Evolutionary conservation across 2,329 filamentous ascomycete species (phyloP), one percentile per base, ranked within the genome.

Genomic region (Aschersonia sp.): DNA sequence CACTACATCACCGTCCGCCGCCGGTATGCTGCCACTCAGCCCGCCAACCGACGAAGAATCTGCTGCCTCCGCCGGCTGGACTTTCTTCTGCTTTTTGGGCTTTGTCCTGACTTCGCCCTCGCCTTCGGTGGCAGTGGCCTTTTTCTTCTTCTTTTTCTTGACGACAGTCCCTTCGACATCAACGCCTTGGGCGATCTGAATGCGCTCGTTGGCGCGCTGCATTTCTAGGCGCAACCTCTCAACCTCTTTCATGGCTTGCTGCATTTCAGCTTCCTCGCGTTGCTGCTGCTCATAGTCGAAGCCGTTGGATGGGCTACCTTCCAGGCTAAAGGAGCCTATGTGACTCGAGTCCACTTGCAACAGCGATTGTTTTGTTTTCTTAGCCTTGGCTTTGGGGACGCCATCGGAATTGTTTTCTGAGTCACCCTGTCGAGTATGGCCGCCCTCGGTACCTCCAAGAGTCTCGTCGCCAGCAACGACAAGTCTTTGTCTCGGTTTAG

Each of bases 341-440:
- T 81, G 83, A 53, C 85, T 90, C 37, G 88, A 94, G 64, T 95
- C 88, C 1, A 97, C 84, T 53, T 89, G 79, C 1, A 98, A 74
- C 1, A 95, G 68, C 5, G 73, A 68, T 47, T 77, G 74, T 50
- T 83, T 87, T 53, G 70, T 76, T 31, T 59, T 57, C 41, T 70
- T 72, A 4, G 65, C 54, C 58, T 79, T 84, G 12, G 41, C 30
- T 14, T 45, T 45, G 39, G 66, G 60, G 29, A 65, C 55, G 30
- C 63, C 66, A 50, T 73, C 68, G 4, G 69, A 64, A 54, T 68
- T 71, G 48, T 71, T 73, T 50, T 79, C 76, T 0, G 72, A 76
- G 50, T 79, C 74, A 52, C 76, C 70, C 45, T 69, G 66, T 37
- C 67, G 66, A 10, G 51, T 50, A 6, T 69, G 70, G 22, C 72